Conservation (phyloP, 306 rosid genomes). For the Rubus idaeus region DNA sequence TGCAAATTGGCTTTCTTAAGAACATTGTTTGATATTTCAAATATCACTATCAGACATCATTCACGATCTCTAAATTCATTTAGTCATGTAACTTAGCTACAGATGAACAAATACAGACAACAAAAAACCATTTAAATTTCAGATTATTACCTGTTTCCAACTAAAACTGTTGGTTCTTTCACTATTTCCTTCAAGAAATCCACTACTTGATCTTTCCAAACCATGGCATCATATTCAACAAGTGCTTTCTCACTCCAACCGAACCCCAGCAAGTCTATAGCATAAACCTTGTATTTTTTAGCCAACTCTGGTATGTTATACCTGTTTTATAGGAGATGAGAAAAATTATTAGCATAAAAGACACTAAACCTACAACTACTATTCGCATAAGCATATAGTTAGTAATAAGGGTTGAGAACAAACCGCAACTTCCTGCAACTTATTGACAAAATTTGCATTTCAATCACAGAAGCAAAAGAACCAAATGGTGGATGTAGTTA, state of each 20-base stretch:
- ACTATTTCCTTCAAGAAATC: slow-evolving; percentile 91
- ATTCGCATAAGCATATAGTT: background rate
- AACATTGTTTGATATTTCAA: background rate
- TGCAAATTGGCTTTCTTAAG: background rate
- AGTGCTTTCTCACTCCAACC: slow-evolving; percentile 99
- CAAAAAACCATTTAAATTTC: background rate
- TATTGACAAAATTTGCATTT: background rate
- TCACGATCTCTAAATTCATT: background rate
- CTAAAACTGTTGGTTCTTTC: slow-evolving; percentile 79
- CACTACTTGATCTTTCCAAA: slow-evolving; percentile 87
- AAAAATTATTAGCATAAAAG: background rate
- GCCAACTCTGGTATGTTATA: slow-evolving; percentile 94
- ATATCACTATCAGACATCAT: background rate
- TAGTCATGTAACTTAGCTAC: background rate
- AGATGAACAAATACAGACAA: background rate
- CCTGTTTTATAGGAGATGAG: slow-evolving; percentile 37
- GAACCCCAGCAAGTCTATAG: slow-evolving; percentile 90
- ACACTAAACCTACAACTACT: background rate
- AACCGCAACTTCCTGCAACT: background rate
- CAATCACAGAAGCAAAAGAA: background rate
- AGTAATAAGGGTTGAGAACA: background rate
- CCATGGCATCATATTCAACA: slow-evolving; percentile 85
- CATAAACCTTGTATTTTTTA: slow-evolving; percentile 80
- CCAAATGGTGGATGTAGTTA: background rate
- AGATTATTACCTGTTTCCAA: slow-evolving; percentile 71